Evolutionary conservation across 306 rosid genomes (phyloP), one percentile per base, ranked within the genome.

Genomic region (Dryas alaskensis): DNA sequence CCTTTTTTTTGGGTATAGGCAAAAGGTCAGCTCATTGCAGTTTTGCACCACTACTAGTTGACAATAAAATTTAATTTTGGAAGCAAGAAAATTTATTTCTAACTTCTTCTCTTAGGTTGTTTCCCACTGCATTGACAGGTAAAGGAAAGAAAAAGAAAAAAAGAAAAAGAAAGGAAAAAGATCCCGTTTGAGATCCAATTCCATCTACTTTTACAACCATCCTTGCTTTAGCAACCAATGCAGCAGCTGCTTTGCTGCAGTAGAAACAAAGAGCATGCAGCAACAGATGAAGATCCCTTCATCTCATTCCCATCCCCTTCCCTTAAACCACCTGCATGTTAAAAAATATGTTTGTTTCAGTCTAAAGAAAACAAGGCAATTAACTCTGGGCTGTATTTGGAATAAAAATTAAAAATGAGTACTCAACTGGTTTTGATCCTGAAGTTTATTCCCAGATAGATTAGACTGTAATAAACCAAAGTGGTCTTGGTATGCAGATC

Each of bases 271-370:
- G 57, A 55, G 31, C 25, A 59, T 46, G 22, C 72, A 78, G 67
- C 72, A 81, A 46, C 61, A 40, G 62, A 40, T 63, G 68, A 44
- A 67, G 40, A 47, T 76, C 51, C 46, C 59, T 50, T 76, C 51
- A 71, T 78, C 81, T 79, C 84, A 81, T 84, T 46, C 81, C 82
- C 64, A 81, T 74, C 27, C 78, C 77, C 81, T 86, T 85, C 73
- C 84, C 89, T 80, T 82, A 79, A 81, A 86, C 89, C 89, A 89
- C 78, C 98, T 91, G 87, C 40, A 84, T 82, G 77, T 75, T 69
- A 82, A 70, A 61, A 8, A 77, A 16, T 3, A 37, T 3, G 39
- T 25, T 13, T 4, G 12, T 12, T 25, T 75, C 10, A 81, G 66
- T 67, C 45, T 12, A 79, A 45, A 46, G 49, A 37, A 60, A 57